Base-by-base conservation (phyloP, 169 alveolate genomes). In the Plasmodium coatneyi region DNA sequence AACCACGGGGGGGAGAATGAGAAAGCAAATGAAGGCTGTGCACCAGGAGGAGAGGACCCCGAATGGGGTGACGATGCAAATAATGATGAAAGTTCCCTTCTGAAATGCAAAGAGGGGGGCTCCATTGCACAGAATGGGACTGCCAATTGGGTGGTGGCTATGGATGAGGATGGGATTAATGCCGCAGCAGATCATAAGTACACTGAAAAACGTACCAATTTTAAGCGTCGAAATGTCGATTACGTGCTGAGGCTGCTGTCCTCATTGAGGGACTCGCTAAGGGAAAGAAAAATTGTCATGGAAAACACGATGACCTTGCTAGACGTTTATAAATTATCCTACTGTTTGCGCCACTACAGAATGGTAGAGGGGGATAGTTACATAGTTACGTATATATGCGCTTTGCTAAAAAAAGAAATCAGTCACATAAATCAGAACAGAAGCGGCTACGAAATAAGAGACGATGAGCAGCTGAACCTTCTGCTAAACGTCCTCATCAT, bases 361-460 rank as follows among this genome's bases (percentile, higher is more conserved):
- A 41, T 79, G 52, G 22, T 30, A n/a, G 25, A 54, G 39, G 19
- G 19, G 46, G 76, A 32, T n/a, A 89, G 52, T 43, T 89, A 56
- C 82, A 89, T 89, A 56, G 25, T 80, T 12, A n/a, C 72, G 10
- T 89, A 89, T 30, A 34, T 89, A 1, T 78, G 94, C 52, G 30
- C 71, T 19, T 89, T 89, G 30, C 81, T 89, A 89, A 89, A 66
- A 89, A 89, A 46, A 25, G 94, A 89, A 89, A 89, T 89, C 25
- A 12, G 49, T 56, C 32, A 36, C 19, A 41, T 89, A 22, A 16
- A 39, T 60, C 78, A 79, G 66, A 89, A 89, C 19, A 60, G 71
- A 19, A 39, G 49, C 7, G 36, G 32, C 19, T 41, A 66, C 81
- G 41, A 89, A 41, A 79, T 89, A 54, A 71, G 71, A 66, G 36